phyloP scores from a whole-genome alignment of 768 basidiomycete species.

The Asterophora parasitica region DNA sequence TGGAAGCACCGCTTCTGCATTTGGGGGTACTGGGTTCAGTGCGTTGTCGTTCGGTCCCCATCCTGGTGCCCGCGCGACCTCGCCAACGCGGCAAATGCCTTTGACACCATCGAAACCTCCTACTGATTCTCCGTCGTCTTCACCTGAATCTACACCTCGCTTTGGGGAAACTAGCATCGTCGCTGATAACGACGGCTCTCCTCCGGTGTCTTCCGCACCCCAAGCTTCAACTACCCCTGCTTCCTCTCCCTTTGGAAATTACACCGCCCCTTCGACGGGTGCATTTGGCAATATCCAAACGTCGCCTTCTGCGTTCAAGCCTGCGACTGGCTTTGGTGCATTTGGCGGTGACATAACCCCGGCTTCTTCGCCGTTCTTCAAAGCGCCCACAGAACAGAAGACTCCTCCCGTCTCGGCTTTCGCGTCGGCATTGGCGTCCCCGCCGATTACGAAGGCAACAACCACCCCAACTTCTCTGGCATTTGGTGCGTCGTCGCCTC shows the following conservation, averaged over 20 bases:
- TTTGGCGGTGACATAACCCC: constrained; percentile 38
- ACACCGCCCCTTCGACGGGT: constrained; percentile 13
- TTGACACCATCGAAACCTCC: constrained; percentile 6
- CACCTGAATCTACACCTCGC: constrained; percentile 18
- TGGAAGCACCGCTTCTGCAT: constrained; percentile 7
- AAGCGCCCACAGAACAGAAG: constrained; percentile 29
- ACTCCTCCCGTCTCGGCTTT: constrained; percentile 36
- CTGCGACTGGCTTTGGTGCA: constrained; percentile 41
- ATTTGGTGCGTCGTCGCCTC: constrained; percentile 35
- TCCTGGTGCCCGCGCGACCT: constrained; percentile 4
- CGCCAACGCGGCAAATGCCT: constrained; percentile 5
- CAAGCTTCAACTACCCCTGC: constrained; percentile 21
- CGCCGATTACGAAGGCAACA: constrained; percentile 17
- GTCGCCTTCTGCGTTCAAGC: constrained; percentile 35
- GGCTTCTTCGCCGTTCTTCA: constrained; percentile 52
- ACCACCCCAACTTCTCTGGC: constrained; percentile 24
- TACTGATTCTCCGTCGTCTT: constrained; percentile 16
- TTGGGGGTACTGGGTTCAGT: constrained; percentile 5
- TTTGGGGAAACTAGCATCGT: constrained; percentile 13
- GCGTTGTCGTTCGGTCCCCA: constrained; percentile 9
- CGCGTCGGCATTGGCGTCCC: constrained; percentile 17
- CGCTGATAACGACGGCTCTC: constrained; percentile 10
- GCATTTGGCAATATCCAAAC: constrained; percentile 38
- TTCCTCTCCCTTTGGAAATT: constrained; percentile 16
- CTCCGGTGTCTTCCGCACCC: constrained; percentile 15